phyloP scores from a whole-genome alignment of 176 grass and related monocot genomes.

The Alloteropsis semialata region DNA sequence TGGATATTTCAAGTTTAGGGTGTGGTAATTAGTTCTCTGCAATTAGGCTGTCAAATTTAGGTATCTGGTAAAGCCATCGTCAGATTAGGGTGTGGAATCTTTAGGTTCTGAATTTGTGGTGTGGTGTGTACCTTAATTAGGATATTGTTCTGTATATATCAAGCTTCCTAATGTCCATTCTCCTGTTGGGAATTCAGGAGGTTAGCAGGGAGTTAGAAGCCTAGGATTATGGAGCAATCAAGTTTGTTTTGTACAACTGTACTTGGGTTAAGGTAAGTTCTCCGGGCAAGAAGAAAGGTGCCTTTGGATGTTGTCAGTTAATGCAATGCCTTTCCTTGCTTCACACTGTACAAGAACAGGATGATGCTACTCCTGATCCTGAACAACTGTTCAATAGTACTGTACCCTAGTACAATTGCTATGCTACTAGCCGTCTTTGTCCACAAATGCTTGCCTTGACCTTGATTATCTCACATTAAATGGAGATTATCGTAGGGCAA shows the following conservation, averaged over 20 bases:
- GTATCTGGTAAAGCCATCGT: conserved; percentile 3
- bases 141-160: conserved; percentile 33
- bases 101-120: conserved; percentile 32
- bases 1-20: conserved; percentile 15
- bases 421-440: not conserved
- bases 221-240: conserved; percentile 11
- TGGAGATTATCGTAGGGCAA: not conserved
- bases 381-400: not conserved
- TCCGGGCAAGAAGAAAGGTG: not conserved
- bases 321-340: conserved; percentile 8
- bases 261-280: not conserved
- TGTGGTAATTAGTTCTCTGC: conserved; percentile 22
- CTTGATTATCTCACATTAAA: not conserved
- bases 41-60: conserved; percentile 23
- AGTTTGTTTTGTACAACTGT: conserved; percentile 1
- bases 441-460: not conserved
- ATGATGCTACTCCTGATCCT: not conserved
- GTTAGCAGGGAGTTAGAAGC: not conserved
- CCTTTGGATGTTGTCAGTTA: conserved; percentile 20
- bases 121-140: conserved; percentile 13
- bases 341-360: not conserved
- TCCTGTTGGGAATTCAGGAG: conserved; percentile 25
- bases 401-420: not conserved
- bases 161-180: conserved; percentile 28
- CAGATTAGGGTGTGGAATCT: conserved; percentile 20